phyloP scores from a whole-genome alignment of 148 eudicot species.

The Vaccinium vitisidaea region DNA sequence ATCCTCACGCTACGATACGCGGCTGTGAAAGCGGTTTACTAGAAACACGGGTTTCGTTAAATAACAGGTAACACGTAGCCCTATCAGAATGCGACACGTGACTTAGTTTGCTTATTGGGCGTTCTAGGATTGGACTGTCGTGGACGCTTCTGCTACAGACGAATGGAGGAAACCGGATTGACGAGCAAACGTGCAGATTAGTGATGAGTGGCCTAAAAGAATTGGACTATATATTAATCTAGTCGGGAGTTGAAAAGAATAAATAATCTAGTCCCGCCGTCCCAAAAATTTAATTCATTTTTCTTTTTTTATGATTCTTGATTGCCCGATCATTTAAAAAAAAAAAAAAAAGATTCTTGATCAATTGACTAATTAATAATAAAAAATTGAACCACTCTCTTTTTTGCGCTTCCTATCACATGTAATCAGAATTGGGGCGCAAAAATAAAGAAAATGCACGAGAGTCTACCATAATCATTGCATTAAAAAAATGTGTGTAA shows the following conservation, averaged over 20 bases:
- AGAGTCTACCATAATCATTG: background rate
- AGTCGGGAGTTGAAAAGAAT: background rate
- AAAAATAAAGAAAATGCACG: background rate
- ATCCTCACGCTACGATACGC: conserved; percentile 20
- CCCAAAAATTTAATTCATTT: background rate
- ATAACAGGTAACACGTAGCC: background rate
- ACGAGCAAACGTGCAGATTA: background rate
- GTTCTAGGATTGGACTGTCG: background rate
- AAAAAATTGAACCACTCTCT: background rate
- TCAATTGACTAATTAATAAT: background rate
- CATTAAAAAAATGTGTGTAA: background rate
- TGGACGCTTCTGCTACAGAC: background rate
- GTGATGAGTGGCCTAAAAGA: background rate
- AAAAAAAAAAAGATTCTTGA: background rate
- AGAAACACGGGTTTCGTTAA: background rate
- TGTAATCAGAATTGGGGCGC: background rate
- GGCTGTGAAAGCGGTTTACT: conserved; percentile 14
- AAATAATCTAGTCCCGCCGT: background rate
- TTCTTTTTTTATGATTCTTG: background rate
- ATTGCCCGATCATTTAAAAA: no score
- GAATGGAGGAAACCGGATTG: background rate
- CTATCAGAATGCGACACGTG: background rate
- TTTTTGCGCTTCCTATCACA: no score
- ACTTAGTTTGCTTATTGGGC: background rate
- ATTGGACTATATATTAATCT: background rate